Base-by-base conservation (phyloP, 2,329 filamentous ascomycete species). In the Microsporum ferrugineum region DNA sequence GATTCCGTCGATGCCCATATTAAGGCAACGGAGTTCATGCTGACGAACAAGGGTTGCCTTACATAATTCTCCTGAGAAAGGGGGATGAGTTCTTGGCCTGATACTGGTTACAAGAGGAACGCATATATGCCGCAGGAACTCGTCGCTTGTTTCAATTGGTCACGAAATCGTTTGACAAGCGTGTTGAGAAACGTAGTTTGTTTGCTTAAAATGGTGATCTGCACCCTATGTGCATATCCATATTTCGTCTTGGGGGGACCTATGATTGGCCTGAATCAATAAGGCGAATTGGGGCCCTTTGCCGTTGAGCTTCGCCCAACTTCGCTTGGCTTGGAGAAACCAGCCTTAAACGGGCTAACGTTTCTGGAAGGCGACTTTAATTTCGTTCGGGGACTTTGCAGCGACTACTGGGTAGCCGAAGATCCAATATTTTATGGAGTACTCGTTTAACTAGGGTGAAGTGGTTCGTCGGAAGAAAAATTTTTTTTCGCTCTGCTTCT, bases 121-220 rank as follows among this genome's bases (percentile, higher is more conserved):
- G 5, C 17, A 7, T 27, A 27, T 53, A 27, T 53, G 31, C 49
- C 29, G 12, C 49, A 53, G 29, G 29, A 53, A 10, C 7, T 27
- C 8, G 49, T 34, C 49, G 49, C 49, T 53, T 53, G 49, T 53
- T 53, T 53, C 49, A 34, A 34, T 33, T 53, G 29, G 12, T 53
- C 10, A 14, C 29, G 31, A 34, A 53, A 34, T 53, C 49, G 49
- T 53, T 53, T 33, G 49, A 53, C 49, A 53, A 53, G 49, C 49
- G 29, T 53, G 49, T 53, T 53, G 49, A 53, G 49, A 53, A 53
- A 53, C 49, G 49, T 53, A 29, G 49, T 53, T 53, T 53, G 49
- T 53, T 53, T 53, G 49, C 49, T 34, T 53, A 17, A n/a, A 51
- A 34, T 34, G 31, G 8, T 34, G 31, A 53, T 53, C 49, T 33